Evolutionary conservation across 306 rosid species (phyloP).

Genomic region (Fragaria iinumae): DNA sequence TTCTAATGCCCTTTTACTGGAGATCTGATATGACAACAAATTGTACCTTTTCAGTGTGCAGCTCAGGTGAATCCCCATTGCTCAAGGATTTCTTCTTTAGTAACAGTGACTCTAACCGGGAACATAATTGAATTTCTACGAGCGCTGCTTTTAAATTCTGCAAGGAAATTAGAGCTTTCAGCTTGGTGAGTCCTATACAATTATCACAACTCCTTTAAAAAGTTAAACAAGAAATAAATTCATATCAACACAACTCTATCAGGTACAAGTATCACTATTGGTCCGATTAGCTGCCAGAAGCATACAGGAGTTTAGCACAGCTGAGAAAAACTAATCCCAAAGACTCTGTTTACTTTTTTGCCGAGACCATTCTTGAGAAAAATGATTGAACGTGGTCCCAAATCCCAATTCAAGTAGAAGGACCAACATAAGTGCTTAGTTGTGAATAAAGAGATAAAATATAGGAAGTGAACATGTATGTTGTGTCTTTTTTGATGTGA

Average conservation of each 20-base stretch:
- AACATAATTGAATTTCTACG: slow-evolving; percentile 48
- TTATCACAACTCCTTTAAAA: not conserved
- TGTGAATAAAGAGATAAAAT: not conserved
- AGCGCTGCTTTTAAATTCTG: slow-evolving; percentile 64
- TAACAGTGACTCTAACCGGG: slow-evolving; percentile 67
- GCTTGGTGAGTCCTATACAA: not conserved
- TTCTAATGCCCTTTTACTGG: not conserved
- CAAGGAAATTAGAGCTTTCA: slow-evolving; percentile 28
- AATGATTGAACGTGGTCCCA: not conserved
- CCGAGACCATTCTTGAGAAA: not conserved
- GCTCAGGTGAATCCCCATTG: slow-evolving; percentile 56
- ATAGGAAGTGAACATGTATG: not conserved
- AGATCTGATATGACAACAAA: slow-evolving; percentile 23
- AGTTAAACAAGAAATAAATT: not conserved
- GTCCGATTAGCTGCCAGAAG: not conserved
- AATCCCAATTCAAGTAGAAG: not conserved
- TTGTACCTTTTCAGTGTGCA: slow-evolving; percentile 75
- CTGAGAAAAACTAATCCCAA: not conserved
- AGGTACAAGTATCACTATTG: not conserved
- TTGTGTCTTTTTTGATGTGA: not conserved
- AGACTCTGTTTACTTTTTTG: not conserved
- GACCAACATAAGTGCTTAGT: not conserved
- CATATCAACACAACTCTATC: not conserved
- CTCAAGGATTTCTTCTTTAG: slow-evolving; percentile 62
- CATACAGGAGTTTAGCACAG: not conserved